These are phyloP conservation scores for Thermomyces lanuginosus DNA, from an alignment of 2,329 filamentous ascomycete genomes.

Conservation along the genomic window DNA sequence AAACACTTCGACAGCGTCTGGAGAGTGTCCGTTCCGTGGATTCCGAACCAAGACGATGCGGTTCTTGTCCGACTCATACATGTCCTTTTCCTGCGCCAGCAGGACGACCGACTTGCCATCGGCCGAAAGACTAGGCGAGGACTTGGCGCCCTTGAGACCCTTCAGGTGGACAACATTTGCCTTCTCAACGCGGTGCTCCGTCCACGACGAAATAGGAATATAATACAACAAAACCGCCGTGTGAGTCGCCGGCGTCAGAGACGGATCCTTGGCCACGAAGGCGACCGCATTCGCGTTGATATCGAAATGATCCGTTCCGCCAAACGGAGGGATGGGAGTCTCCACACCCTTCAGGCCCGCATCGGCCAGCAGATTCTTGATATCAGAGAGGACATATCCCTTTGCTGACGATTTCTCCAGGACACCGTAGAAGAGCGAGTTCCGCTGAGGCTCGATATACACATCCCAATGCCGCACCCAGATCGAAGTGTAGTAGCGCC, in stretches of 20 bases:
- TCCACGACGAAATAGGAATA: constrained; percentile 27
- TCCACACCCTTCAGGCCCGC: constrained; percentile 26
- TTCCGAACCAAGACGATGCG: constrained; percentile 27
- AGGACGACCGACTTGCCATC: constrained; percentile 29
- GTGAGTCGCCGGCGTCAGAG: constrained; percentile 29
- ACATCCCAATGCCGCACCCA: constrained; percentile 40
- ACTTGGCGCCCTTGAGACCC: constrained; percentile 27
- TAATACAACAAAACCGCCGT: constrained; percentile 32
- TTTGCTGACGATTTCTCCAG: constrained; percentile 26
- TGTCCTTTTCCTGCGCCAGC: constrained; percentile 28
- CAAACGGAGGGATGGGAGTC: constrained; percentile 33
- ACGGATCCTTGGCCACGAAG: constrained; percentile 32
- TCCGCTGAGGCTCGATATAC: constrained; percentile 33
- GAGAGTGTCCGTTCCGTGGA: constrained; percentile 24
- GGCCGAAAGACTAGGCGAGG: constrained; percentile 30
- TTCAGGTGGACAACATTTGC: constrained; percentile 18
- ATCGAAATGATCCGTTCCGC: constrained; percentile 31
- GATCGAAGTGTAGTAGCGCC: constrained; percentile 33
- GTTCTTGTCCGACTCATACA: constrained; percentile 33
- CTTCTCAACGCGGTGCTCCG: constrained; percentile 17
- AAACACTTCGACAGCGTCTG: constrained; percentile 26
- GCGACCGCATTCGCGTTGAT: constrained; percentile 29
- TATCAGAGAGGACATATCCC: constrained; percentile 23
- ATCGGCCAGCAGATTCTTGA: constrained; percentile 29
- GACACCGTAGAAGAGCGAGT: constrained; percentile 34